A percentile compares a stretch with the other conserved stretches of the same genome.
These are phyloP conservation scores for Saccharomycopsis amapae DNA, from an alignment of 805 yeast species.

Conservation along the genomic window DNA sequence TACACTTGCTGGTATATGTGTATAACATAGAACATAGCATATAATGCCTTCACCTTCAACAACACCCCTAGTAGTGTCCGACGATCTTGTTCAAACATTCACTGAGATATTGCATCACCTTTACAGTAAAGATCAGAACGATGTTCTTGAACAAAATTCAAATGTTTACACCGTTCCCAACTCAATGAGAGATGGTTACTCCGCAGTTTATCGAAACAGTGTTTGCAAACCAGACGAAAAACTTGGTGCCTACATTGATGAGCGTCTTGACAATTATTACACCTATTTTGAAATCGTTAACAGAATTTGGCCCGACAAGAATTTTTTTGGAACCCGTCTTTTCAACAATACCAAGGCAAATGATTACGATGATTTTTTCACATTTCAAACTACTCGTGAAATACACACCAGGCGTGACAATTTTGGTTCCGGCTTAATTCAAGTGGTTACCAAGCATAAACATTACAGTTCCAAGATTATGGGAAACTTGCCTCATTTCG, in stretches of 20 bases:
- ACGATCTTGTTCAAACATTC: background rate
- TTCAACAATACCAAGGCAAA: slow-evolving; percentile 27
- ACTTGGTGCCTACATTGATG: slow-evolving; percentile 25
- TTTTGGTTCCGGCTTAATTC: slow-evolving; percentile 50
- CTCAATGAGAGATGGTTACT: slow-evolving; percentile 32
- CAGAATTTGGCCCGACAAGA: slow-evolving; percentile 24
- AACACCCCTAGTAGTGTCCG: background rate
- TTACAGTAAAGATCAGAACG: background rate
- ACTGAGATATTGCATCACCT: background rate
- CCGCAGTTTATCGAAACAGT: slow-evolving; percentile 34
- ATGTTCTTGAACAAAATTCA: background rate
- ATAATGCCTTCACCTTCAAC: background rate
- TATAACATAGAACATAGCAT: too few relatives aligned
- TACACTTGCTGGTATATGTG: too few relatives aligned
- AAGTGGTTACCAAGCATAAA: slow-evolving; percentile 30
- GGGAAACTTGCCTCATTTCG: slow-evolving; percentile 27
- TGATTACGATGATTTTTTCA: slow-evolving; percentile 36
- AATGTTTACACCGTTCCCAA: slow-evolving; percentile 27
- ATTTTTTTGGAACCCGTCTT: slow-evolving; percentile 33
- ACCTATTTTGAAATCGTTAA: slow-evolving; percentile 29
- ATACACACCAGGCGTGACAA: slow-evolving; percentile 37
- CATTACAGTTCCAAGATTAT: slow-evolving; percentile 23
- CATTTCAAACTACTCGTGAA: slow-evolving; percentile 36
- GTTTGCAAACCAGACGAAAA: background rate
- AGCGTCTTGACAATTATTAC: slow-evolving; percentile 31